Conservation (phyloP, 306 rosid species). For the Alnus rubra region DNA sequence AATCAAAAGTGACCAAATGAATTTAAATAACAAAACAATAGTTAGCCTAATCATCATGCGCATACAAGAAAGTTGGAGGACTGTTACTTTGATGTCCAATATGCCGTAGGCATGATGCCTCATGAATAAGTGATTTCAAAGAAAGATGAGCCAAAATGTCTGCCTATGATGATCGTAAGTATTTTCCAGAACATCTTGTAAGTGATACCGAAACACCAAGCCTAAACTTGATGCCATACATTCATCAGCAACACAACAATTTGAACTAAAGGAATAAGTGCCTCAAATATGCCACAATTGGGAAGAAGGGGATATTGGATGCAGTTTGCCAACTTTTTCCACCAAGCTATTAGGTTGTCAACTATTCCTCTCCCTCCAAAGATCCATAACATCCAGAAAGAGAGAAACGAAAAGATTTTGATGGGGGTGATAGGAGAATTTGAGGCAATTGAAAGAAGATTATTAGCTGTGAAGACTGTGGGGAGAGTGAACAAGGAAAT, state of each 20-base stretch:
- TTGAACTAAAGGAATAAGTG: not conserved
- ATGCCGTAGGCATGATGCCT: not conserved
- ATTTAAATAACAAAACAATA: not conserved
- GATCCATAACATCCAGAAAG: not conserved
- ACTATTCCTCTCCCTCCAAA: not conserved
- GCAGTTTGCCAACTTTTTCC: not conserved
- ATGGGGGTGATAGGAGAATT: too few species aligned
- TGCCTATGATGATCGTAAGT: not conserved
- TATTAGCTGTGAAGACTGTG: not conserved
- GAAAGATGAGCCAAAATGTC: not conserved
- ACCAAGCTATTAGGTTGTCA: not conserved
- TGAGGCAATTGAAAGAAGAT: too few species aligned
- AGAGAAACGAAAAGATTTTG: too few species aligned
- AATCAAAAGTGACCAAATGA: not conserved
- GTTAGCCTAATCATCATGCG: not conserved
- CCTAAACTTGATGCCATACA: not conserved
- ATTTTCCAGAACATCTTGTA: not conserved
- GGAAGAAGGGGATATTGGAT: not conserved
- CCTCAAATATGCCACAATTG: not conserved
- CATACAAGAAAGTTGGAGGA: not conserved
- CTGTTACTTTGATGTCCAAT: not conserved
- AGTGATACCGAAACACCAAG: not conserved
- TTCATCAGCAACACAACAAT: not conserved
- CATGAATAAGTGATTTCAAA: not conserved
- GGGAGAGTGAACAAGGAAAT: not conserved